These are phyloP conservation scores for Coemansia sp. DNA, from an alignment of 192 early-diverging fungal genomes.

Conservation along the genomic window DNA sequence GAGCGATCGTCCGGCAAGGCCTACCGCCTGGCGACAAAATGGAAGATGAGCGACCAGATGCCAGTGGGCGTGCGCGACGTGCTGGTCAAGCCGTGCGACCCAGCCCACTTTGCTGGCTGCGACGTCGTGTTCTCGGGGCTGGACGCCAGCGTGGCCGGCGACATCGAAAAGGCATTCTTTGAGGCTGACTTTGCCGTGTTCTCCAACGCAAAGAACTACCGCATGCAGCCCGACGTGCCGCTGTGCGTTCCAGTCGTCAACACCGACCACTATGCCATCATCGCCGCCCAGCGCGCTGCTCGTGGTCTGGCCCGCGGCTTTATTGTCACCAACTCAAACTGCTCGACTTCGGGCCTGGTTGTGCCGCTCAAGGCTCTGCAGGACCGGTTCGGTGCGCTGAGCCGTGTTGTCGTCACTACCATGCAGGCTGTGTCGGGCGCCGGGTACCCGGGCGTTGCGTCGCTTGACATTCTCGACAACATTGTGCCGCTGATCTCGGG, in stretches of 20 bases:
- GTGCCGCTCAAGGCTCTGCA: constrained; percentile 85
- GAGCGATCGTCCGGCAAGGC: constrained; percentile 84
- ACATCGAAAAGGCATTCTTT: constrained; percentile 90
- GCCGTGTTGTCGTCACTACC: constrained; percentile 79
- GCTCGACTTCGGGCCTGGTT: constrained; percentile 96
- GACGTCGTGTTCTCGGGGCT: constrained; percentile 94
- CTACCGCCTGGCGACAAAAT: constrained; percentile 76
- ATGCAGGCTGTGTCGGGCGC: constrained; percentile 97
- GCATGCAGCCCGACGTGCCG: constrained; percentile 84
- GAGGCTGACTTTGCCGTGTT: constrained; percentile 85
- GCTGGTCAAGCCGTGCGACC: constrained; percentile 71
- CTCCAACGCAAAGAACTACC: constrained; percentile 97
- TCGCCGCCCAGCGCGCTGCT: constrained; percentile 67
- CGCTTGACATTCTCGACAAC: constrained; percentile 95
- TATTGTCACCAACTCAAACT: constrained; percentile 96
- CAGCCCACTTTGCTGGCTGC: constrained; percentile 74
- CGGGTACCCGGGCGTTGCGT: constrained; percentile 95
- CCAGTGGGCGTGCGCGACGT: constrained; percentile 60
- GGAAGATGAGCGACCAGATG: constrained; percentile 85
- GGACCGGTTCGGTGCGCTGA: constrained; percentile 87
- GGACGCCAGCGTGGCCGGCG: constrained; percentile 90
- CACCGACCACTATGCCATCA: constrained; percentile 80
- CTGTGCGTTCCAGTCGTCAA: constrained; percentile 94
- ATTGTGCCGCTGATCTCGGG: constrained; percentile 91
- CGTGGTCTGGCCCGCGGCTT: constrained; percentile 74